phyloP scores from a whole-genome alignment of 2,329 filamentous ascomycete species.

The Aurifilum marmelostoma region DNA sequence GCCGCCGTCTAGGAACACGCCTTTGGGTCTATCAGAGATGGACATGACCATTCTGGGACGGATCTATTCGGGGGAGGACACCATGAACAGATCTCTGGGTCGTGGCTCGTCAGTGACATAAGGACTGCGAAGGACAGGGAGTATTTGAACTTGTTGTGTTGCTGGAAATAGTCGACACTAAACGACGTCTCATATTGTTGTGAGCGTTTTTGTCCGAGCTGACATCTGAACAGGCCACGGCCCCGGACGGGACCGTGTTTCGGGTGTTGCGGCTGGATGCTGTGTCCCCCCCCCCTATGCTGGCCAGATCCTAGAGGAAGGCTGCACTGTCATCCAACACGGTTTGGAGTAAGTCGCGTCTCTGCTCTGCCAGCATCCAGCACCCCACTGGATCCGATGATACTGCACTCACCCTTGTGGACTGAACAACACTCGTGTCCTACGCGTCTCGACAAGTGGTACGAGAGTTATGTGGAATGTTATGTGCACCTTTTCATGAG shows the following conservation, averaged over 20 bases:
- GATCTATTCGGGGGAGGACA: not conserved
- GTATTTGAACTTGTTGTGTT: too few species aligned
- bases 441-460: not conserved
- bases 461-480: not conserved
- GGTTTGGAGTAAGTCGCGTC: not conserved
- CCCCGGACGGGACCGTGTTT: not conserved
- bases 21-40: not conserved
- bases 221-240: not conserved
- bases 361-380: not conserved
- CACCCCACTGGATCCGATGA: too few species aligned
- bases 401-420: too few species aligned
- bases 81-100: not conserved
- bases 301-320: not conserved
- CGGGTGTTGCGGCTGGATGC: not conserved
- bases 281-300: not conserved
- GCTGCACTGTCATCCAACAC: conserved; percentile 2
- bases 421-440: not conserved
- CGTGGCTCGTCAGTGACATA: not conserved
- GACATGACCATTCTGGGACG: not conserved
- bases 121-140: not conserved
- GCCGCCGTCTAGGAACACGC: too few species aligned
- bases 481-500: too few species aligned
- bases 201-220: not conserved
- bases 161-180: too few species aligned
- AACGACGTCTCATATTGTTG: not conserved